Evolutionary conservation across 257 asterid genomes (phyloP).

Genomic region (Gynochthodes officinalis): DNA sequence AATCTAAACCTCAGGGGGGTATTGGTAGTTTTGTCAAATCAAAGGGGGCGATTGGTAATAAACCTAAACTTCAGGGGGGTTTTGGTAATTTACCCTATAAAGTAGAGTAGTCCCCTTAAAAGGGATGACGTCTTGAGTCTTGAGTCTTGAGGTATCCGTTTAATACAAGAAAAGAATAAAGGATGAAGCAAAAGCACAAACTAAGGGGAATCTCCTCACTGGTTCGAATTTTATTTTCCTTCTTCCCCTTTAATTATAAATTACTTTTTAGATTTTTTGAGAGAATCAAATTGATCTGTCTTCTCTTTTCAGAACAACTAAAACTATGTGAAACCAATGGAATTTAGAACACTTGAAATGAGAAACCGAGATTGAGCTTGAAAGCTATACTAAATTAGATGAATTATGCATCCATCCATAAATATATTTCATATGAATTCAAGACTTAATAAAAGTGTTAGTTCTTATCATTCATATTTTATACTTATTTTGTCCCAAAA

Average conservation of each 20-base stretch:
- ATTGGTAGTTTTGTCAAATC: too few species aligned
- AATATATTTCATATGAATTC: too few species aligned
- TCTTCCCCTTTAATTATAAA: not conserved
- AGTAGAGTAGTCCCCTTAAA: not conserved
- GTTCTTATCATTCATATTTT: too few species aligned
- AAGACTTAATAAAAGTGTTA: too few species aligned
- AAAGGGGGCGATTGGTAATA: too few species aligned
- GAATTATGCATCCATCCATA: too few species aligned
- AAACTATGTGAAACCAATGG: not conserved
- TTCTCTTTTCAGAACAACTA: not conserved
- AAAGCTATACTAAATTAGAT: too few species aligned
- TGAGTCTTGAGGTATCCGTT: slow-evolving; percentile 19
- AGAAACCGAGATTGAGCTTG: too few species aligned
- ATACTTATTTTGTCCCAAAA: too few species aligned
- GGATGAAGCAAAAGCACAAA: slow-evolving; percentile 1
- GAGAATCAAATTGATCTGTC: slow-evolving; percentile 1
- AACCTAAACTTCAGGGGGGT: too few species aligned
- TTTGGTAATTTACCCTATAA: too few species aligned
- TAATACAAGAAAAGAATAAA: slow-evolving; percentile 17
- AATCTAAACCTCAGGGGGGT: too few species aligned
- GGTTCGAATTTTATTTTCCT: slow-evolving; percentile 3
- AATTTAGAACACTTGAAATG: not conserved
- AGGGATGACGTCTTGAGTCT: not conserved
- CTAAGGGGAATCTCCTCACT: slow-evolving; percentile 10
- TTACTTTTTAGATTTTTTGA: not conserved